Conservation (phyloP, 768 basidiomycete genomes). For the Trametes elegans region DNA sequence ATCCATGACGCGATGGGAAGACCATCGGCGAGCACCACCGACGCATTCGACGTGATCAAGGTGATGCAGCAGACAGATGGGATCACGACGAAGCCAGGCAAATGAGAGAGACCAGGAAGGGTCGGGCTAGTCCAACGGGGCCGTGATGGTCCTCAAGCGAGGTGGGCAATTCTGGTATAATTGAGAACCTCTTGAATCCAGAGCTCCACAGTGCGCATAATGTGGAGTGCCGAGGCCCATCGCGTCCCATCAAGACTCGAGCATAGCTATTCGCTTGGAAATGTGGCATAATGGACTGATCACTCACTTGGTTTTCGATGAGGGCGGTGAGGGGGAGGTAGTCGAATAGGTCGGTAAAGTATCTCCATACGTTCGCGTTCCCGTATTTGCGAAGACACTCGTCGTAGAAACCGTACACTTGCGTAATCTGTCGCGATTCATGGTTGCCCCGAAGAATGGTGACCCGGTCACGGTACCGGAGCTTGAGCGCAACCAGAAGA, state of each 20-base stretch:
- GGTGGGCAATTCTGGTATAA: too few relatives aligned
- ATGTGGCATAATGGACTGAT: neutral
- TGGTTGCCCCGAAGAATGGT: slow-evolving; percentile 98
- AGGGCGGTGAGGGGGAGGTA: slow-evolving; percentile 95
- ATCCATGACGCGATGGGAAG: neutral
- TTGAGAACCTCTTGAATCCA: too few relatives aligned
- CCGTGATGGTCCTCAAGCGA: too few relatives aligned
- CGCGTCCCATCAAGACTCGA: neutral
- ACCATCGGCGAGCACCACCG: neutral
- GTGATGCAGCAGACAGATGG: neutral
- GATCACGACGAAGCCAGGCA: neutral
- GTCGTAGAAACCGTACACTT: slow-evolving; percentile 99
- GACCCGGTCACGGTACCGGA: slow-evolving; percentile 96
- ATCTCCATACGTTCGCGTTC: slow-evolving; percentile 99
- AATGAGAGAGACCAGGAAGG: neutral
- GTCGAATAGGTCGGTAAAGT: slow-evolving; percentile 98
- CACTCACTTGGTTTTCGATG: slow-evolving; percentile 97
- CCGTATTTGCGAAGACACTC: slow-evolving; percentile 99
- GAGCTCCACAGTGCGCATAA: neutral
- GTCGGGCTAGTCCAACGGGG: too few relatives aligned
- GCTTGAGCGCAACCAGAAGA: slow-evolving; percentile 92
- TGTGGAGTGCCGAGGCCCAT: slow-evolving; percentile 6
- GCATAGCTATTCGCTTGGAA: neutral
- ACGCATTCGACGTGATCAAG: neutral
- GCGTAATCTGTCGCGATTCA: slow-evolving; percentile 99